Conservation (phyloP, 129 eudicot genomes). For the Oenanthe sinensis region DNA sequence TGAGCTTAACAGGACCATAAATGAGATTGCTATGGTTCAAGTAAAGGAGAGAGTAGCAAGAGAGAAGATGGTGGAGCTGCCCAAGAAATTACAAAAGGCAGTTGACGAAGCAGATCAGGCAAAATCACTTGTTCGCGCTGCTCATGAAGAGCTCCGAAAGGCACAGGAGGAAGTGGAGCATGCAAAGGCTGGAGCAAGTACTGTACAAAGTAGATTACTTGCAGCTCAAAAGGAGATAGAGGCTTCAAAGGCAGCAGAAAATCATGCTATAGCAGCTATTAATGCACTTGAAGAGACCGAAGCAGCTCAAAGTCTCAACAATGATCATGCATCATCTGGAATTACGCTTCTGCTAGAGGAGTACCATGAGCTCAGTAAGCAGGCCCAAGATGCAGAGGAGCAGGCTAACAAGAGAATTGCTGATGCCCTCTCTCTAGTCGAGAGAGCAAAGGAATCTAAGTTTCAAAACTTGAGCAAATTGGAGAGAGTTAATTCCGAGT, state of each 20-base stretch:
- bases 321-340: constrained; percentile 37
- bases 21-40: constrained; percentile 50
- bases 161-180: constrained; percentile 68
- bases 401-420: constrained; percentile 54
- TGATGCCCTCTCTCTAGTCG: constrained; percentile 56
- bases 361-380: constrained; percentile 74
- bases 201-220: constrained; percentile 56
- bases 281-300: constrained; percentile 62
- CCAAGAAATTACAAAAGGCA: constrained; percentile 60
- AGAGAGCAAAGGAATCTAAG: constrained; percentile 62
- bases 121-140: constrained; percentile 33
- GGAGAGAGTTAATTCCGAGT: constrained; percentile 43
- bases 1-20: constrained; percentile 50
- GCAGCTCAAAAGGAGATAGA: constrained; percentile 90
- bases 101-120: constrained; percentile 70
- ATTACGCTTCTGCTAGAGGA: constrained; percentile 70
- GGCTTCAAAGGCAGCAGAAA: constrained; percentile 82
- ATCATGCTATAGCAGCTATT: constrained; percentile 65
- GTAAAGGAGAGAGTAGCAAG: constrained; percentile 62
- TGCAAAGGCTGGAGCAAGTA: constrained; percentile 62
- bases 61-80: constrained; percentile 71
- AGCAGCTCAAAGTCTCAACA: constrained; percentile 31
- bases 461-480: constrained; percentile 43
- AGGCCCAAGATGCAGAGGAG: constrained; percentile 89
- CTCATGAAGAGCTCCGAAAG: constrained; percentile 60